Percentiles rank a stretch among this genome's conserved stretches.
These are phyloP conservation scores for Termitomyces sp. DNA, from an alignment of 768 basidiomycete species.

Conservation along the genomic window DNA sequence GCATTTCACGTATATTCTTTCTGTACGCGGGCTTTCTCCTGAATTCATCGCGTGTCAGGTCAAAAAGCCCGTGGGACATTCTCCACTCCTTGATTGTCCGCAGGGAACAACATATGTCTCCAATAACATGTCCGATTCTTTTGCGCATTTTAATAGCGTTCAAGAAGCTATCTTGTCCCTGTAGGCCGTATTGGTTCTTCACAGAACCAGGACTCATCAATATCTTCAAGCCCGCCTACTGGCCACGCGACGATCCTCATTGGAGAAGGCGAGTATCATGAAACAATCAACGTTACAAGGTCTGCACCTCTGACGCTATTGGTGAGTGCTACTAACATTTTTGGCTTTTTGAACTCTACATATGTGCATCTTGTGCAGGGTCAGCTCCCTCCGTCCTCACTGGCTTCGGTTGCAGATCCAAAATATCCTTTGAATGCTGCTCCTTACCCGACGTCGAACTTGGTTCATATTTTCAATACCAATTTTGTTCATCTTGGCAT, in stretches of 20 bases:
- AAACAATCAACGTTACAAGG: conserved; percentile 52
- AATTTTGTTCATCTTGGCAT: conserved; percentile 33
- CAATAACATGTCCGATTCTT: conserved; percentile 30
- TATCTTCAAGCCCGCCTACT: conserved; percentile 29
- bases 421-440: conserved; percentile 33
- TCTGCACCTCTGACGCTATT: conserved; percentile 49
- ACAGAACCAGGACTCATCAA: neutral
- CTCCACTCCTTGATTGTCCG: conserved; percentile 49
- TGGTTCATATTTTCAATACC: conserved; percentile 51
- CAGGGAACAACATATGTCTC: conserved; percentile 58
- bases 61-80: conserved; percentile 33
- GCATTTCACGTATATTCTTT: neutral
- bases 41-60: conserved; percentile 44
- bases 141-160: conserved; percentile 40
- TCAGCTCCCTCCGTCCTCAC: conserved; percentile 35
- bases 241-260: conserved; percentile 45
- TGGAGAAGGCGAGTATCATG: conserved; percentile 53
- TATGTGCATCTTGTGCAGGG: conserved; percentile 27
- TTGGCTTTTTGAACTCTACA: neutral
- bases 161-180: conserved; percentile 54
- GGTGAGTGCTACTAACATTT: conserved; percentile 23
- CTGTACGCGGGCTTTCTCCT: conserved; percentile 35
- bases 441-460: conserved; percentile 44
- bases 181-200: conserved; percentile 25
- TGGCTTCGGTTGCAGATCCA: conserved; percentile 20